A percentile compares a stretch with the other conserved stretches of the same genome.
Evolutionary conservation across 148 eudicot genomes (phyloP).

Genomic region (Rhododendron mucronatum): DNA sequence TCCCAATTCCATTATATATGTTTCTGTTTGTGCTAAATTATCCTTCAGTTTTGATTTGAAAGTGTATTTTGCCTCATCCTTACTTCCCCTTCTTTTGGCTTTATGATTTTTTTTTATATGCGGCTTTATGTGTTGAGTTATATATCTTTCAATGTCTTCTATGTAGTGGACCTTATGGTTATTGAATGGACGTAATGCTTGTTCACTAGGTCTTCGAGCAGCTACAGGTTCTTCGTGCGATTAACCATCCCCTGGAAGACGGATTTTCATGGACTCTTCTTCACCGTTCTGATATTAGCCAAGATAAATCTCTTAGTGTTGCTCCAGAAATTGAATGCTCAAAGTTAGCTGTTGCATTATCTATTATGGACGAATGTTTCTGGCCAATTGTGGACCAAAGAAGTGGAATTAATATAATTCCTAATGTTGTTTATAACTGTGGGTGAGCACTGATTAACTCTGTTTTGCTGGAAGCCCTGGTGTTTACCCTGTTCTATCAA

Average conservation of each 20-base stretch:
- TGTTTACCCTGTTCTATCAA: background rate
- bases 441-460: conserved; percentile 49
- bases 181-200: background rate
- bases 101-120: background rate
- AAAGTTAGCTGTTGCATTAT: conserved; percentile 78
- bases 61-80: background rate
- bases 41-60: background rate
- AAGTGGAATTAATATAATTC: conserved; percentile 70
- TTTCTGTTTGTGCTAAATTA: background rate
- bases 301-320: conserved; percentile 22
- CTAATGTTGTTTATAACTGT: conserved; percentile 67
- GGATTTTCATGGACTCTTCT: conserved; percentile 78
- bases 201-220: conserved; percentile 48
- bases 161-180: background rate
- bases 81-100: background rate
- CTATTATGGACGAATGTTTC: conserved; percentile 88
- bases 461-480: background rate
- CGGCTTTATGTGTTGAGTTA: background rate
- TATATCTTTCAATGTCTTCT: background rate
- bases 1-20: background rate
- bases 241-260: conserved; percentile 55
- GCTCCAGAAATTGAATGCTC: conserved; percentile 54
- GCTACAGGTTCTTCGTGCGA: conserved; percentile 52
- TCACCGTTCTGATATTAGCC: conserved; percentile 46
- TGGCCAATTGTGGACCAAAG: conserved; percentile 77